These are phyloP conservation scores for Penicillium occitanis DNA, from an alignment of 2,329 filamentous ascomycete genomes.

Conservation along the genomic window DNA sequence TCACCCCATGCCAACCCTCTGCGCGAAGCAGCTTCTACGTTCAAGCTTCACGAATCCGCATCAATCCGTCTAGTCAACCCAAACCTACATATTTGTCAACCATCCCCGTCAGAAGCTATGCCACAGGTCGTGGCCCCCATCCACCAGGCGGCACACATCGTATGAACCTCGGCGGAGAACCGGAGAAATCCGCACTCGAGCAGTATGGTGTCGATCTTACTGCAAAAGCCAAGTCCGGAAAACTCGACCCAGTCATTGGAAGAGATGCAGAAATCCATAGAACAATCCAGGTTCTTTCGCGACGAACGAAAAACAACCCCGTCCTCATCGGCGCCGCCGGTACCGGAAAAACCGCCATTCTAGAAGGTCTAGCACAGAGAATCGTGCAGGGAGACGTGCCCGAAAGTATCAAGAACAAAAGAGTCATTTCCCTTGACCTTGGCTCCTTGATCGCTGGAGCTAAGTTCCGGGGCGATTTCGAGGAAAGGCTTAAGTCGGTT, in stretches of 20 bases:
- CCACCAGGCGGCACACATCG: conserved; percentile 89
- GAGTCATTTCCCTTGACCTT: conserved; percentile 81
- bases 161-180: conserved; percentile 79
- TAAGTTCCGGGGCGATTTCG: conserved; percentile 94
- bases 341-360: conserved; percentile 89
- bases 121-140: conserved; percentile 64
- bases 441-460: conserved; percentile 93
- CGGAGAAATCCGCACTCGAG: conserved; percentile 82
- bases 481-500: conserved; percentile 88
- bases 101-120: conserved; percentile 42
- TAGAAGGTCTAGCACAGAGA: conserved; percentile 84
- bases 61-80: conserved; percentile 18
- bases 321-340: conserved; percentile 90
- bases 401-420: conserved; percentile 92
- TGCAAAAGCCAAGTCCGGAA: conserved; percentile 77
- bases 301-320: conserved; percentile 93
- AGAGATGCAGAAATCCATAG: conserved; percentile 88
- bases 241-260: conserved; percentile 93
- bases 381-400: conserved; percentile 93
- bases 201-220: conserved; percentile 91
- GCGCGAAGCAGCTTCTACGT: conserved; percentile 26
- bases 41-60: conserved; percentile 22
- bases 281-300: conserved; percentile 89
- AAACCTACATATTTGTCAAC: conserved; percentile 10
- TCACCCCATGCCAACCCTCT: conserved; percentile 27